phyloP scores from a whole-genome alignment of 352 stramenopile genomes.

The Phytophthora palmivora region DNA sequence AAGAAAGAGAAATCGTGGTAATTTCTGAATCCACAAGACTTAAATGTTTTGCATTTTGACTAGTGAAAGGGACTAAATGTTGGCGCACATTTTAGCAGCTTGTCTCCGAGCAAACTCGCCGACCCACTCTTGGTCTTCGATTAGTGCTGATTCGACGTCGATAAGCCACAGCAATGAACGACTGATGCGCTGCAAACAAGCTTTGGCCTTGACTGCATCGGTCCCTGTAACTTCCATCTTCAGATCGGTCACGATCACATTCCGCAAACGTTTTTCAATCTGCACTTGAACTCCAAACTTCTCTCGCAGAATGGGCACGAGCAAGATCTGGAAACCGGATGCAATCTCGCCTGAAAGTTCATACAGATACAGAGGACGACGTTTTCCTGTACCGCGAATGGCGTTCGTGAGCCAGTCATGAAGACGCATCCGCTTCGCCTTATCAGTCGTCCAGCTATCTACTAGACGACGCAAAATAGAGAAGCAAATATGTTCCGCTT shows the following conservation, averaged over 20 bases:
- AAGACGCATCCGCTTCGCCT: slow-evolving; percentile 72
- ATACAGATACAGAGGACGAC: slow-evolving; percentile 60
- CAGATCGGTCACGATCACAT: slow-evolving; percentile 71
- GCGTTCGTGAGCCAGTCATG: slow-evolving; percentile 80
- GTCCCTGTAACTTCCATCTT: slow-evolving; percentile 48
- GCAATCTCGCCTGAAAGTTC: slow-evolving; percentile 71
- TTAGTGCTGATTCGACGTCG: slow-evolving; percentile 50
- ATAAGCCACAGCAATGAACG: slow-evolving; percentile 64
- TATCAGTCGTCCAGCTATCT: slow-evolving; percentile 75
- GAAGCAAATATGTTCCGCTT: slow-evolving; percentile 67
- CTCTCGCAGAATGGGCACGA: slow-evolving; percentile 65
- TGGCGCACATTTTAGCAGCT: slow-evolving; percentile 43
- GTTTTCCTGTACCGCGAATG: slow-evolving; percentile 61
- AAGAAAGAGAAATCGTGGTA: neutral
- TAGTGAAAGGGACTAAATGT: slow-evolving; percentile 31
- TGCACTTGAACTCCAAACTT: slow-evolving; percentile 65
- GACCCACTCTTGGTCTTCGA: slow-evolving; percentile 53
- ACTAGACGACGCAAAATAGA: slow-evolving; percentile 62
- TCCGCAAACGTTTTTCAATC: slow-evolving; percentile 65
- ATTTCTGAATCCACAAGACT: slow-evolving; percentile 6
- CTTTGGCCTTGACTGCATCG: slow-evolving; percentile 36
- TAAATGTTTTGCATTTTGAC: slow-evolving; percentile 9
- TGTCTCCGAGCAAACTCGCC: slow-evolving; percentile 43
- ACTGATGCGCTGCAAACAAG: slow-evolving; percentile 57
- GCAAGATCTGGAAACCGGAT: slow-evolving; percentile 62